A percentile compares a stretch with the other conserved stretches of the same genome.
These are phyloP conservation scores for Geranium brycei DNA, from an alignment of 345 rosid genomes.

Conservation along the genomic window DNA sequence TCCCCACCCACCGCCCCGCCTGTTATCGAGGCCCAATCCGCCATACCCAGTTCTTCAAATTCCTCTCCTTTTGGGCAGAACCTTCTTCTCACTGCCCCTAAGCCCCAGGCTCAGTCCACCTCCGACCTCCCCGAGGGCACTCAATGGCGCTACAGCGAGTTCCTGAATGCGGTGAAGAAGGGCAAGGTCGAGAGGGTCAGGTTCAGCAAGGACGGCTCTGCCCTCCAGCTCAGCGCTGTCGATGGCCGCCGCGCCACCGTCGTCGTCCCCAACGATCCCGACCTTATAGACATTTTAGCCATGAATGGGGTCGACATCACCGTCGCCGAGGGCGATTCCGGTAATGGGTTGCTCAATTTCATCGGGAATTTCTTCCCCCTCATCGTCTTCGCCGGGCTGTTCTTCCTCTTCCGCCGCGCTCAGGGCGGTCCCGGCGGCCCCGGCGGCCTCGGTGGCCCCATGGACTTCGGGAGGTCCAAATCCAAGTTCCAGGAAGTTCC, in stretches of 20 bases:
- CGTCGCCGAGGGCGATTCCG: conserved; percentile 20
- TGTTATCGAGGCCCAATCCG: conserved; percentile 25
- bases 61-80: conserved; percentile 28
- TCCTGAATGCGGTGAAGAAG: conserved; percentile 19
- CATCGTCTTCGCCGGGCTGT: conserved; percentile 14
- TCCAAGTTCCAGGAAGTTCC: conserved; percentile 24
- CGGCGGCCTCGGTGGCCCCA: conserved; percentile 19
- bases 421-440: conserved; percentile 22
- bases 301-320: conserved; percentile 22
- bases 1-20: conserved; percentile 18
- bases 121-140: conserved; percentile 20
- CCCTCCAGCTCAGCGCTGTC: conserved; percentile 19
- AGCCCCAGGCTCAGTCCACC: conserved; percentile 17
- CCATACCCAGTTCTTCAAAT: conserved; percentile 16
- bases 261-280: conserved; percentile 17
- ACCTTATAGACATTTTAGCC: conserved; percentile 16
- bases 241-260: conserved; percentile 19
- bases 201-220: conserved; percentile 22
- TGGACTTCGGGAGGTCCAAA: conserved; percentile 21
- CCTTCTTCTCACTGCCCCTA: conserved; percentile 34
- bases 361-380: conserved; percentile 15
- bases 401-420: conserved; percentile 18
- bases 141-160: conserved; percentile 21
- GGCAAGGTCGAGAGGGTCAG: conserved; percentile 21
- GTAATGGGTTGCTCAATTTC: conserved; percentile 16